Conservation (phyloP, 768 basidiomycete species). For the Lactifluus echinatus region DNA sequence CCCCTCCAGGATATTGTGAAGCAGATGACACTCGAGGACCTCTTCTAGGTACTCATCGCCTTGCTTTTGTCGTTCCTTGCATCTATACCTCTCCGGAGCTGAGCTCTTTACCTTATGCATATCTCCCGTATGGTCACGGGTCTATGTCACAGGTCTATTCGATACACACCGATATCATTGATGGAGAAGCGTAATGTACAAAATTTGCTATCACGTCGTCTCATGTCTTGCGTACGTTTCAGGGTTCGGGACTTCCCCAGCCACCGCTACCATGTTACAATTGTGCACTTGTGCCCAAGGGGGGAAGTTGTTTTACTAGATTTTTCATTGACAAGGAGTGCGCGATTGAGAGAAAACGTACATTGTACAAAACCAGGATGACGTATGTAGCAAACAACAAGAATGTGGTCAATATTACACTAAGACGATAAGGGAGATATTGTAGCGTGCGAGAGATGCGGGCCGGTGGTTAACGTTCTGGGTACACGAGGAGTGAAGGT, state of each 20-base stretch:
- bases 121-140: not conserved
- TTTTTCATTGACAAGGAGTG: not conserved
- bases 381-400: slow-evolving; percentile 14
- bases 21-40: slow-evolving; percentile 95
- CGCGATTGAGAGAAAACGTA: not conserved
- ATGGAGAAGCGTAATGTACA: slow-evolving; percentile 14
- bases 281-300: not conserved
- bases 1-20: slow-evolving; percentile 83
- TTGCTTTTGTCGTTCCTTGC: not conserved
- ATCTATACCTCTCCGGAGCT: slow-evolving; percentile 6
- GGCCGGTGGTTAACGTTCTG: not conserved
- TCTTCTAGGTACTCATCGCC: slow-evolving; percentile 44
- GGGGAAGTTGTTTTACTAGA: not conserved
- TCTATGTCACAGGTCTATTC: not conserved
- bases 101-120: slow-evolving; percentile 1
- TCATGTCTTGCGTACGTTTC: not conserved
- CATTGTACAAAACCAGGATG: slow-evolving; percentile 12
- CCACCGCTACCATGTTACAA: not conserved
- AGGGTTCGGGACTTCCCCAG: not conserved
- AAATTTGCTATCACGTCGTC: not conserved
- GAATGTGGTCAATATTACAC: slow-evolving; percentile 11
- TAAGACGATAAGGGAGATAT: slow-evolving; percentile 7
- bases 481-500: not conserved
- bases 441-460: slow-evolving; percentile 6
- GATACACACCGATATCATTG: slow-evolving; percentile 12